These are phyloP conservation scores for Malassezia globosa DNA, from an alignment of 1,284 basidiomycete genomes.

Conservation along the genomic window DNA sequence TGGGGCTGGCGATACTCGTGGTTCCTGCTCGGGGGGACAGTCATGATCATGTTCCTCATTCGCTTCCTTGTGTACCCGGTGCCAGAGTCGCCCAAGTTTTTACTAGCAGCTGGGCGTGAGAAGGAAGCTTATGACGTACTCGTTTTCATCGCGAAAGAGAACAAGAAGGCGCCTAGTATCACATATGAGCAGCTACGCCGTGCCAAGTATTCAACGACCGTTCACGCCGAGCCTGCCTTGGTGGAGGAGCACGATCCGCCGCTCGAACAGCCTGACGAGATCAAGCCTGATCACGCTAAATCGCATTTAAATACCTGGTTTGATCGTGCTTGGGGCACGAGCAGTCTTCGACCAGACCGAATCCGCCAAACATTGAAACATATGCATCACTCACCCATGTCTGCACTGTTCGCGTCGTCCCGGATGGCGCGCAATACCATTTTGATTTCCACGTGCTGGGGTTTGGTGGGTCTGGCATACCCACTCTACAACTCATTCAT, in stretches of 20 bases:
- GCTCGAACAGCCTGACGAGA: neutral
- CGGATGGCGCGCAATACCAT: slow-evolving; percentile 58
- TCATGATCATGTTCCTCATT: slow-evolving; percentile 38
- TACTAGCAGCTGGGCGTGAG: slow-evolving; percentile 62
- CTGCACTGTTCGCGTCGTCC: slow-evolving; percentile 56
- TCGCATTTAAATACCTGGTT: neutral
- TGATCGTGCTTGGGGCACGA: neutral
- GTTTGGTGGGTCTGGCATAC: slow-evolving; percentile 62
- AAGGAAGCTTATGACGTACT: slow-evolving; percentile 61
- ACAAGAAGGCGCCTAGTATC: slow-evolving; percentile 50
- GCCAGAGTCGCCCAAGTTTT: slow-evolving; percentile 58
- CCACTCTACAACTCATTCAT: slow-evolving; percentile 62
- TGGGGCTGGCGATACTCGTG: slow-evolving; percentile 58
- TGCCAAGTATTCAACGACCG: slow-evolving; percentile 43
- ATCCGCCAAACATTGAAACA: slow-evolving; percentile 16
- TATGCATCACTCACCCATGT: slow-evolving; percentile 51
- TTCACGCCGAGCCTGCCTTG: too few species aligned
- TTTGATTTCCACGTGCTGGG: slow-evolving; percentile 57
- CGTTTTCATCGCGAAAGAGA: slow-evolving; percentile 60
- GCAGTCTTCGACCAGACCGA: slow-evolving; percentile 10
- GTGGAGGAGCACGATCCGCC: slow-evolving; percentile 30
- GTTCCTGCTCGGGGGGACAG: slow-evolving; percentile 47
- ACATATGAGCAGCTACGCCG: slow-evolving; percentile 28
- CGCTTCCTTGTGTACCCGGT: slow-evolving; percentile 49
- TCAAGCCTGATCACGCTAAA: neutral